Percentiles rank a stretch among this genome's conserved stretches.
These are phyloP conservation scores for Phalaenopsis equestris DNA, from an alignment of 106 monocot genomes.

Conservation along the genomic window DNA sequence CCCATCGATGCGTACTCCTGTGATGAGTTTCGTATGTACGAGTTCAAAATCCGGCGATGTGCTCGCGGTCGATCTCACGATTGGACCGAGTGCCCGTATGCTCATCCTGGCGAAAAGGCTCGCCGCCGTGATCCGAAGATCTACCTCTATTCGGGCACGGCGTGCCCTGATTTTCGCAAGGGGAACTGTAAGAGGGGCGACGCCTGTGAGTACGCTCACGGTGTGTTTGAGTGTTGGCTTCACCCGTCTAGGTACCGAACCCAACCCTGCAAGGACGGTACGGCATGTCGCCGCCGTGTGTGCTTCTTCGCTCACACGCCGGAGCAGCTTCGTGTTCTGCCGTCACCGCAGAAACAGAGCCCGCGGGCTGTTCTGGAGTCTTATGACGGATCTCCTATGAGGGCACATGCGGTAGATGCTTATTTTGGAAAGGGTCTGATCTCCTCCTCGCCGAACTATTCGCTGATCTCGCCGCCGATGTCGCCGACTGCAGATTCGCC, in stretches of 20 bases:
- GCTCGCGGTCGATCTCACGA: constrained; percentile 55
- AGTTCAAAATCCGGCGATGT: constrained; percentile 82
- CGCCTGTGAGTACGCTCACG: constrained; percentile 73
- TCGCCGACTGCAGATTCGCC: constrained; percentile 49
- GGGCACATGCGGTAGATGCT: constrained; percentile 5
- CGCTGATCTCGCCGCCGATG: constrained; percentile 5
- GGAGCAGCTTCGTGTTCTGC: constrained; percentile 45
- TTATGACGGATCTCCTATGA: constrained; percentile 13
- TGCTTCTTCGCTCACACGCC: constrained; percentile 81
- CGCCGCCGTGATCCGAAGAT: constrained; percentile 55
- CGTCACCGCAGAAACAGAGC: constrained; percentile 15
- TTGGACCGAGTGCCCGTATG: constrained; percentile 79
- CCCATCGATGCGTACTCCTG: constrained; percentile 38
- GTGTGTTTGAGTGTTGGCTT: constrained; percentile 93
- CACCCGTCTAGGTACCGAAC: constrained; percentile 82
- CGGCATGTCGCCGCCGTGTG: constrained; percentile 36
- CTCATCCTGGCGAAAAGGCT: constrained; percentile 83
- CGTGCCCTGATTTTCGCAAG: constrained; percentile 71
- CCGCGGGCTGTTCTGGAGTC: constrained; percentile 2
- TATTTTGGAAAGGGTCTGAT: not conserved
- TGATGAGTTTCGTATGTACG: constrained; percentile 92
- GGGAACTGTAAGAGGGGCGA: constrained; percentile 53
- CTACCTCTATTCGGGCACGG: constrained; percentile 53
- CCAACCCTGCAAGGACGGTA: constrained; percentile 84
- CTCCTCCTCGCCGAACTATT: constrained; percentile 1